Evolutionary conservation across 2,329 filamentous ascomycete species (phyloP).

Genomic region (Penicillium brevicompactum): DNA sequence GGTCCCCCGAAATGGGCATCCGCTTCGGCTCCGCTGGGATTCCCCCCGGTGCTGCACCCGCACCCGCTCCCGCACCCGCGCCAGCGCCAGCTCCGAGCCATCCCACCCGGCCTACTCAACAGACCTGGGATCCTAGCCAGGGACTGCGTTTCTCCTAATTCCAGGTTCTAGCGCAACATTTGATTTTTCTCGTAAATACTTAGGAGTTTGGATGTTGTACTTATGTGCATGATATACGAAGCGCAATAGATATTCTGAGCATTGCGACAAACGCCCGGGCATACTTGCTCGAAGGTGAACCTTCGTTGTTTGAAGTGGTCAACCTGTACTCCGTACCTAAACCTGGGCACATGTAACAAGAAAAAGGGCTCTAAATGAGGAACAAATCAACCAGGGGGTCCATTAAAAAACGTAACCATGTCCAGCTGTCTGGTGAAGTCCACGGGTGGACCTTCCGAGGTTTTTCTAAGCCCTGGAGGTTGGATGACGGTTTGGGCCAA

Average conservation of each 20-base stretch:
- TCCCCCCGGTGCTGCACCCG: conserved; percentile 28
- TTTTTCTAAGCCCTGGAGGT: too few relatives aligned
- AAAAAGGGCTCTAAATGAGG: too few relatives aligned
- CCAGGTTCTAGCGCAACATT: background rate
- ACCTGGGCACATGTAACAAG: too few relatives aligned
- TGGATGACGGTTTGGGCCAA: too few relatives aligned
- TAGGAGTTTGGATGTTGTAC: background rate
- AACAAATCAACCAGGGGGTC: too few relatives aligned
- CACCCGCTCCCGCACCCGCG: conserved; percentile 21
- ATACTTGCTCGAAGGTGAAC: too few relatives aligned
- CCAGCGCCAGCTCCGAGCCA: conserved; percentile 13
- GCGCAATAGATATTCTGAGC: background rate
- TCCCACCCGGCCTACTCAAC: conserved; percentile 16
- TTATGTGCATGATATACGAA: background rate
- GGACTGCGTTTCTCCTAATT: conserved; percentile 58
- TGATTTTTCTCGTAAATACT: background rate
- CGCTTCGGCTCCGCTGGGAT: conserved; percentile 62
- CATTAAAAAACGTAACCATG: too few relatives aligned
- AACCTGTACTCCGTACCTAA: too few relatives aligned
- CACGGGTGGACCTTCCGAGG: too few relatives aligned
- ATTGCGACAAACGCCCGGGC: background rate
- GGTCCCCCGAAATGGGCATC: conserved; percentile 81
- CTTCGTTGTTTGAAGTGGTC: too few relatives aligned
- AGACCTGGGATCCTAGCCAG: conserved; percentile 61
- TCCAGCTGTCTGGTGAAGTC: too few relatives aligned